phyloP scores from a whole-genome alignment of 768 basidiomycete genomes.

The Punctularia strigosozonata region DNA sequence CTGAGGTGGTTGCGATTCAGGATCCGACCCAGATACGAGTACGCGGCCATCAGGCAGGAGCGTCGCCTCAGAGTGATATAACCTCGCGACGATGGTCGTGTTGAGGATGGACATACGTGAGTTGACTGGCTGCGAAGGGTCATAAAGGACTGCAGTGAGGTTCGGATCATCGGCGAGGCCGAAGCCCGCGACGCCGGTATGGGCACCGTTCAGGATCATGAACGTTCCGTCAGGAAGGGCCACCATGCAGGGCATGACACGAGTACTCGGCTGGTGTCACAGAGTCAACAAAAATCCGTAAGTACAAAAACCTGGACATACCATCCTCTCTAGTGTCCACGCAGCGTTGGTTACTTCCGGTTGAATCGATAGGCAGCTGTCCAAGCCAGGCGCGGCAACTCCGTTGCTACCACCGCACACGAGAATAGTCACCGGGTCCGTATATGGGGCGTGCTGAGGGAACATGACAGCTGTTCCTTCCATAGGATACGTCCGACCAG shows the following conservation, averaged over 20 bases:
- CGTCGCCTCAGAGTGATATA: constrained; percentile 72
- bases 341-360: constrained; percentile 51
- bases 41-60: constrained; percentile 68
- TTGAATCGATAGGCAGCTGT: constrained; percentile 60
- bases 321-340: constrained; percentile 76
- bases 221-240: constrained; percentile 65
- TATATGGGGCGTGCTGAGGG: constrained; percentile 64
- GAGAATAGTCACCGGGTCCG: constrained; percentile 53
- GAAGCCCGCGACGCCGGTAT: constrained; percentile 61
- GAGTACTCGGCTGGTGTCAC: constrained; percentile 41
- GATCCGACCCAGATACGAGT: constrained; percentile 68
- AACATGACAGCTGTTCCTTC: constrained; percentile 61
- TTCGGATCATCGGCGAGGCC: constrained; percentile 58
- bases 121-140: constrained; percentile 45
- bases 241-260: constrained; percentile 71
- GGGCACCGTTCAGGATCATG: constrained; percentile 67
- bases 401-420: constrained; percentile 69
- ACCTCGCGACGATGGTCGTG: constrained; percentile 57
- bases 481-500: constrained; percentile 68
- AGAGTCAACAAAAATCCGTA: neutral
- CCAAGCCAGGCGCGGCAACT: constrained; percentile 40
- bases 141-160: constrained; percentile 53
- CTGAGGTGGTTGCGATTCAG: constrained; percentile 34
- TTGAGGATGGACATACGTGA: constrained; percentile 57
- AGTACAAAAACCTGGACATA: constrained; percentile 19